Base-by-base conservation (phyloP, 2,329 filamentous ascomycete genomes). In the Pseudogymnoascus pannorum region DNA sequence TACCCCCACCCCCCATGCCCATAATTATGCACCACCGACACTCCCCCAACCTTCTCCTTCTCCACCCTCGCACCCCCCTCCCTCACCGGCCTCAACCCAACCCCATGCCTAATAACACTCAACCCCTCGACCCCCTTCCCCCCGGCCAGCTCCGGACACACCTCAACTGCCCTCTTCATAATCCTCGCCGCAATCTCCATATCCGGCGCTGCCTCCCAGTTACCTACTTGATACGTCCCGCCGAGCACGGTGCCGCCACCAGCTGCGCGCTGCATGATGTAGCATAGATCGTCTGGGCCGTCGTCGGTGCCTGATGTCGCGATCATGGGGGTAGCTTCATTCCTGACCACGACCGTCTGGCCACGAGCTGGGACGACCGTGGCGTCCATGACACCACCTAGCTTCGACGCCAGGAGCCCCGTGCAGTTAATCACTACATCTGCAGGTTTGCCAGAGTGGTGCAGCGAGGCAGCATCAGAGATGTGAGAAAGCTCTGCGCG, bases 361-460 rank as follows among this genome's bases (percentile, higher is more conserved):
- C 91, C 93, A 2, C 93, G 84, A 1, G 84, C 87, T 0, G 93
- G 92, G 60, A 86, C 81, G 66, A 97, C 81, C 4, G 80, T 82
- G 62, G 76, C 73, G 70, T 97, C 93, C 74, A 83, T 79, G 0
- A 97, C 92, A 36, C 93, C 93, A 7, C 91, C 91, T 1, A 97
- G 83, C 61, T 81, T 86, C 44, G 81, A 81, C 0, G 92, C 86
- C 6, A 87, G 81, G 6, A 97, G 78, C 0, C 92, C 93, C 0
- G 92, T 93, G 67, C 91, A 90, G 72, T 97, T 97, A 67, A 97
- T 77, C 1, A 96, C 77, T 2, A 96, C 73, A 68, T 89, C 84
- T 2, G 86, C 87, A 54, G 76, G 73, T 9, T 77, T 73, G 1
- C 83, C 81, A 1, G 79, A 76, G 67, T 85, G 79, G 70, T 89